Conservation (phyloP, 2,329 filamentous ascomycete genomes). For the Pseudogymnoascus sp. region DNA sequence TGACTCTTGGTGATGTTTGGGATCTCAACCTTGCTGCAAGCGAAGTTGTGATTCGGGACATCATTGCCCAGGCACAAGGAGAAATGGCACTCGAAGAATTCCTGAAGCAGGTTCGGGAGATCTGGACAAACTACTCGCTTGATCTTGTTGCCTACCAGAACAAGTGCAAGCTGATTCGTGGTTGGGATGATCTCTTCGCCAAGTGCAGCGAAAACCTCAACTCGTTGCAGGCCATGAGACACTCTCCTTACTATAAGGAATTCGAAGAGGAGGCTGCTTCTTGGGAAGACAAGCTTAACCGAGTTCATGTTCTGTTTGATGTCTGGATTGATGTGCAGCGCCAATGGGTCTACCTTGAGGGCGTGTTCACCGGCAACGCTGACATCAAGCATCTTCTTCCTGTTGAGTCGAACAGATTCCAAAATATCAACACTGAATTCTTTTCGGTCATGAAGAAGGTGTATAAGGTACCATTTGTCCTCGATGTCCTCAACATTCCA, state of each 20-base stretch:
- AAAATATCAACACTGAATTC: constrained; percentile 99
- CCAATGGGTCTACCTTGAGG: constrained; percentile 98
- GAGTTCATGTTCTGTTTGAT: constrained; percentile 94
- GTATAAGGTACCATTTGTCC: constrained; percentile 87
- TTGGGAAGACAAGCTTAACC: constrained; percentile 97
- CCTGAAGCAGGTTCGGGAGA: constrained; percentile 89
- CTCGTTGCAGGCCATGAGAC: constrained; percentile 95
- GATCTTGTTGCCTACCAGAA: constrained; percentile 97
- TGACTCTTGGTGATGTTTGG: constrained; percentile 98
- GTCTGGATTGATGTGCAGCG: constrained; percentile 99
- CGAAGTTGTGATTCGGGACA: constrained; percentile 81
- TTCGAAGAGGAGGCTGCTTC: constrained; percentile 95
- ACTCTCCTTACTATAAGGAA: constrained; percentile 98
- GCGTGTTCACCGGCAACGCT: constrained; percentile 95
- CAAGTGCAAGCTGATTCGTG: constrained; percentile 93
- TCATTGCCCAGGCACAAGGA: constrained; percentile 91
- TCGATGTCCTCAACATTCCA: constrained; percentile 92
- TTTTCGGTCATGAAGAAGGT: constrained; percentile 99
- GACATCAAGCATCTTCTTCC: constrained; percentile 98
- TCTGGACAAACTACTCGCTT: constrained; percentile 89
- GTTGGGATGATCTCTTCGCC: constrained; percentile 96
- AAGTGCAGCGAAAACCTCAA: constrained; percentile 98
- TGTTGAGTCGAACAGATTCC: constrained; percentile 92
- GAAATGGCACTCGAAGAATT: constrained; percentile 99
- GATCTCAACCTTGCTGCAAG: constrained; percentile 85